A percentile compares a stretch with the other conserved stretches of the same genome.
Conservation (phyloP, 2,329 filamentous ascomycete genomes). For the Monilinia fructigena region DNA sequence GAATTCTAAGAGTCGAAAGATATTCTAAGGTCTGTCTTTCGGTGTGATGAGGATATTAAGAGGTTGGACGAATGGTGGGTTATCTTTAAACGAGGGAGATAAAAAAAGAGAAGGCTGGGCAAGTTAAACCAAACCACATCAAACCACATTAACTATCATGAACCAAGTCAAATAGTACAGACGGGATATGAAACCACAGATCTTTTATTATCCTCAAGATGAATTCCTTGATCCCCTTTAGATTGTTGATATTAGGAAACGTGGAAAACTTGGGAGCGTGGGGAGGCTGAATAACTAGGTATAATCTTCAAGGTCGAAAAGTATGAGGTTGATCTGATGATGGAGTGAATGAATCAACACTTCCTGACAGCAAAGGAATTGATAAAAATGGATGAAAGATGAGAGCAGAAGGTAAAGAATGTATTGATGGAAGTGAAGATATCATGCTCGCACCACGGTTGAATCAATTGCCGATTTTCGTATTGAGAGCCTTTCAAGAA, state of each 20-base stretch:
- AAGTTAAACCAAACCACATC: constrained; percentile 8
- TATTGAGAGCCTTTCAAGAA: not conserved
- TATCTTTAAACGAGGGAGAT: constrained; percentile 18
- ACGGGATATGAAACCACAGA: not conserved
- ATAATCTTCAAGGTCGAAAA: not conserved
- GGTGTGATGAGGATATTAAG: constrained; percentile 18
- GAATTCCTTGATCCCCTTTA: not conserved
- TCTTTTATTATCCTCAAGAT: not conserved
- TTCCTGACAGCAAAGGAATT: not conserved
- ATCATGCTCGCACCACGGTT: constrained; percentile 30
- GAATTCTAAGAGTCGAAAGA: constrained; percentile 15
- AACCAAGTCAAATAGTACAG: not conserved
- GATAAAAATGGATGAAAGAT: not conserved
- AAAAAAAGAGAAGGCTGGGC: constrained; percentile 19
- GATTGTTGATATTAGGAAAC: not conserved
- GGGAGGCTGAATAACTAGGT: not conserved
- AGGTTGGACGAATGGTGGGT: constrained; percentile 18
- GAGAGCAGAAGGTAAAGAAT: constrained; percentile 22
- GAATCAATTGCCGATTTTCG: constrained; percentile 25
- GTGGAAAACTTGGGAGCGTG: not conserved
- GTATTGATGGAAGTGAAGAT: constrained; percentile 24
- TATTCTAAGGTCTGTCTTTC: not conserved
- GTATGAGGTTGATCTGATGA: not conserved
- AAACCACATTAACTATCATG: not conserved
- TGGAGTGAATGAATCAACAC: not conserved